phyloP scores from a whole-genome alignment of 169 alveolate species.

The Babesia sp. region DNA sequence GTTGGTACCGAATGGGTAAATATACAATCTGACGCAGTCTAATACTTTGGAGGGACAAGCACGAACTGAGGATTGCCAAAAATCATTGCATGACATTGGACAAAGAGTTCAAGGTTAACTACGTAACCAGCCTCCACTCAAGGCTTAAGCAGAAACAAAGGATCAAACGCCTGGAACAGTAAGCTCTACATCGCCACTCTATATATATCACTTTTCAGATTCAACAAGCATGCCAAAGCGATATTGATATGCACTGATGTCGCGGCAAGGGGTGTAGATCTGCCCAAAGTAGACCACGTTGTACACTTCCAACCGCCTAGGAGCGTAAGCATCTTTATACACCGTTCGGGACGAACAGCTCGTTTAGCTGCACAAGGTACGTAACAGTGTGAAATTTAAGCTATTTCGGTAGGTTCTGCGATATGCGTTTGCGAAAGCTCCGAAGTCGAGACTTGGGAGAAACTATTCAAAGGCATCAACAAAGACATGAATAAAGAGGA shows the following conservation, averaged over 20 bases:
- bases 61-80: constrained; percentile 50
- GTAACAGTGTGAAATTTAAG: constrained; percentile 3
- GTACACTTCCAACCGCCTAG: constrained; percentile 91
- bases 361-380: constrained; percentile 72
- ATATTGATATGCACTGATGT: constrained; percentile 92
- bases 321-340: constrained; percentile 87
- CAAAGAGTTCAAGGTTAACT: constrained; percentile 40
- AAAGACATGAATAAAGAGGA: constrained; percentile 31
- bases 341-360: constrained; percentile 96
- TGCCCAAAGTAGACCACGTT: constrained; percentile 87
- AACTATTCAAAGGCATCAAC: constrained; percentile 49
- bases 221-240: constrained; percentile 46
- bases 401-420: constrained; percentile 38
- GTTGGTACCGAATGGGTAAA: neutral
- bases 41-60: constrained; percentile 64
- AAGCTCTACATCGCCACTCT: neutral
- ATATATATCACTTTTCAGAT: constrained; percentile 1
- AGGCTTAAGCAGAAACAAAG: constrained; percentile 62
- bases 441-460: constrained; percentile 58
- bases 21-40: constrained; percentile 15
- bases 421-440: constrained; percentile 50
- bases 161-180: constrained; percentile 59
- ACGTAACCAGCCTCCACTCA: constrained; percentile 61
- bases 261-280: constrained; percentile 92
- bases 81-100: constrained; percentile 55